A percentile compares a stretch with the other conserved stretches of the same genome.
Evolutionary conservation across 176 grass and related monocot species (phyloP).

Genomic region (Ensete ventricosum): DNA sequence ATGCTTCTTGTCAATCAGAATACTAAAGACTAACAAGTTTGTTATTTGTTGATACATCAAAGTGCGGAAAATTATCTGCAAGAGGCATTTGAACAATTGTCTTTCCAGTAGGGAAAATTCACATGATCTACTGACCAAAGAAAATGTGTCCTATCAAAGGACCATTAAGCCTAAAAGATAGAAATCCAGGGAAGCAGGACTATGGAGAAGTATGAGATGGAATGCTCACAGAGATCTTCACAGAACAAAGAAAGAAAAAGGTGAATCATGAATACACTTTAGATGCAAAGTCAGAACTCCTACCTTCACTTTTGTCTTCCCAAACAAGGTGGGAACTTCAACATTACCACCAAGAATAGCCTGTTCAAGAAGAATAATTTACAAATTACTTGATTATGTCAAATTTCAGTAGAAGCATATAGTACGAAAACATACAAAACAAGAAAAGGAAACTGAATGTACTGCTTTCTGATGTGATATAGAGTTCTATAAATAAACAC

Average conservation of each 20-base stretch:
- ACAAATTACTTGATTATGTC: not conserved
- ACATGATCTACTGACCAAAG: not conserved
- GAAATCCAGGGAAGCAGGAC: too few relatives aligned
- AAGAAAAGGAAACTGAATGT: not conserved
- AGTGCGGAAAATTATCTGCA: not conserved
- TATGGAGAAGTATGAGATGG: too few relatives aligned
- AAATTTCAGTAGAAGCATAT: slow-evolving; percentile 1
- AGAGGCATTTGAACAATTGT: not conserved
- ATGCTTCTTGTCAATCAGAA: too few relatives aligned
- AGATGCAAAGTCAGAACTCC: slow-evolving; percentile 11
- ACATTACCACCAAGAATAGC: slow-evolving; percentile 87
- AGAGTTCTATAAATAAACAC: not conserved
- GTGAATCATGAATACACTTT: not conserved
- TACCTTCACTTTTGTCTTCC: slow-evolving; percentile 77
- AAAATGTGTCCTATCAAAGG: not conserved
- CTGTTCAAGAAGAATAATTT: slow-evolving; percentile 21
- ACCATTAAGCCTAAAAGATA: not conserved
- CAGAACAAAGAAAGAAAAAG: slow-evolving; percentile 10
- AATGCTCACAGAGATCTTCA: not conserved
- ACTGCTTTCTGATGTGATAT: too few relatives aligned
- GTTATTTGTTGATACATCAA: too few relatives aligned
- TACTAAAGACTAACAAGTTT: too few relatives aligned
- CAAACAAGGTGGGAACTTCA: slow-evolving; percentile 74
- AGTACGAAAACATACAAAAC: not conserved
- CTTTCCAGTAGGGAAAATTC: not conserved